phyloP scores from a whole-genome alignment of 2,329 filamentous ascomycete genomes.

The Aureobasidium lini region DNA sequence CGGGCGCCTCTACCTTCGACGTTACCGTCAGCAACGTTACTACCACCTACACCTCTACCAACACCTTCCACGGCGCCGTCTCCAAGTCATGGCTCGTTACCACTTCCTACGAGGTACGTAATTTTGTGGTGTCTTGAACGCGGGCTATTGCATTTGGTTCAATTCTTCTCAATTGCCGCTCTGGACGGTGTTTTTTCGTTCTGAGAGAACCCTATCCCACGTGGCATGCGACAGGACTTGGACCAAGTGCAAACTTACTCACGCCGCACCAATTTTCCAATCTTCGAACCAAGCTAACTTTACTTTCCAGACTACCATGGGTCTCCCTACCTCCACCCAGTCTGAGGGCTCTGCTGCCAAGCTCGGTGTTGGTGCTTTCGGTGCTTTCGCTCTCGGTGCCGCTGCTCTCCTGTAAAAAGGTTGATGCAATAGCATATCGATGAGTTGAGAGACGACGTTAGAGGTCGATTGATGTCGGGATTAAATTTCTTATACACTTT shows the following conservation, averaged over 20 bases:
- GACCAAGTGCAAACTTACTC: not conserved
- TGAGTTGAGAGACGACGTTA: not conserved
- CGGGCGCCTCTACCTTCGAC: not conserved
- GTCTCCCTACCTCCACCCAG: not conserved
- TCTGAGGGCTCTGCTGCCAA: slow-evolving; percentile 9
- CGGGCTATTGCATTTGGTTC: not conserved
- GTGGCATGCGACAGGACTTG: not conserved
- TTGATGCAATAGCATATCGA: not conserved
- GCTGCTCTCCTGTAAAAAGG: slow-evolving; percentile 12
- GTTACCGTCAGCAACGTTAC: slow-evolving; percentile 10
- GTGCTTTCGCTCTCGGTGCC: slow-evolving; percentile 11
- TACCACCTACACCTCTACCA: slow-evolving; percentile 11
- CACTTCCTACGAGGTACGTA: slow-evolving; percentile 7
- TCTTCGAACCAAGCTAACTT: not conserved
- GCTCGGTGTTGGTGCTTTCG: not conserved
- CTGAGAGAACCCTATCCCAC: no score
- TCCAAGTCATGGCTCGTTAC: slow-evolving; percentile 6
- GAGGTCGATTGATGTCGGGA: not conserved
- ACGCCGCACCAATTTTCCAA: not conserved
- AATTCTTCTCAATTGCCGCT: not conserved
- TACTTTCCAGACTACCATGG: slow-evolving; percentile 4
- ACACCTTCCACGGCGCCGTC: slow-evolving; percentile 8
- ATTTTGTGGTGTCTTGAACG: not conserved
- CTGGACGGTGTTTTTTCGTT: not conserved
- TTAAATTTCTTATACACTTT: slow-evolving; percentile 9